Conservation (phyloP, 495 filamentous ascomycete species). For the Talaromyces trachyspermus region DNA sequence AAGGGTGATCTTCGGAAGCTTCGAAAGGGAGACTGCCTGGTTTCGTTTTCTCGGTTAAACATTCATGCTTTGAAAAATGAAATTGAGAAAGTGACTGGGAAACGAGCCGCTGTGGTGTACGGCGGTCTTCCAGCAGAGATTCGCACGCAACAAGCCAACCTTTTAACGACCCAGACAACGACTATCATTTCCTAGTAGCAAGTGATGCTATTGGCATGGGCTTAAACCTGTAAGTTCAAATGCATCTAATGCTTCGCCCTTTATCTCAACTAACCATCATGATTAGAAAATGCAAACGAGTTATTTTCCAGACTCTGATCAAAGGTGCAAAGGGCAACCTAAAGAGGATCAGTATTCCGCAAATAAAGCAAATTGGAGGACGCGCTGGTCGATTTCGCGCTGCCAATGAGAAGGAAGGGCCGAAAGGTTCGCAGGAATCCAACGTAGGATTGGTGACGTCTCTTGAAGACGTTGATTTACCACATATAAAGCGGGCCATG, state of each 20-base stretch:
- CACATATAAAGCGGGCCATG: conserved; percentile 55
- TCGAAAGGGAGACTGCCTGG: conserved; percentile 82
- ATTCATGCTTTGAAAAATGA: conserved; percentile 73
- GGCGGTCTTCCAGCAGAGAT: conserved; percentile 89
- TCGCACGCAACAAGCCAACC: conserved; percentile 75
- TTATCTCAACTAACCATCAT: neutral
- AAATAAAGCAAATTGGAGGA: conserved; percentile 92
- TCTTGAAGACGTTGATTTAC: conserved; percentile 63
- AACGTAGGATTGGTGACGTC: conserved; percentile 73
- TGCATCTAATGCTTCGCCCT: neutral
- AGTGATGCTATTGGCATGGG: conserved; percentile 99
- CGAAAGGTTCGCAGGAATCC: conserved; percentile 12
- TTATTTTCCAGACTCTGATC: conserved; percentile 72
- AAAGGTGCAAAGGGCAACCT: conserved; percentile 55
- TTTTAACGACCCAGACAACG: conserved; percentile 95
- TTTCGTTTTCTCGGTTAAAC: conserved; percentile 71
- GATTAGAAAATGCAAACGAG: conserved; percentile 69
- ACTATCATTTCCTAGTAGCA: conserved; percentile 89
- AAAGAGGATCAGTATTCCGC: conserved; percentile 54
- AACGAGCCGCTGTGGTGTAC: conserved; percentile 85
- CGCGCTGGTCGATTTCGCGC: conserved; percentile 85
- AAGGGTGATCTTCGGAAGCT: conserved; percentile 55
- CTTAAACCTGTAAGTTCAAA: conserved; percentile 63
- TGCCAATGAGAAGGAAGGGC: conserved; percentile 39
- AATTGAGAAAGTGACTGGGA: conserved; percentile 69